Conservation (phyloP, 2,329 filamentous ascomycete species). For the Fusarium pseudograminearum region DNA sequence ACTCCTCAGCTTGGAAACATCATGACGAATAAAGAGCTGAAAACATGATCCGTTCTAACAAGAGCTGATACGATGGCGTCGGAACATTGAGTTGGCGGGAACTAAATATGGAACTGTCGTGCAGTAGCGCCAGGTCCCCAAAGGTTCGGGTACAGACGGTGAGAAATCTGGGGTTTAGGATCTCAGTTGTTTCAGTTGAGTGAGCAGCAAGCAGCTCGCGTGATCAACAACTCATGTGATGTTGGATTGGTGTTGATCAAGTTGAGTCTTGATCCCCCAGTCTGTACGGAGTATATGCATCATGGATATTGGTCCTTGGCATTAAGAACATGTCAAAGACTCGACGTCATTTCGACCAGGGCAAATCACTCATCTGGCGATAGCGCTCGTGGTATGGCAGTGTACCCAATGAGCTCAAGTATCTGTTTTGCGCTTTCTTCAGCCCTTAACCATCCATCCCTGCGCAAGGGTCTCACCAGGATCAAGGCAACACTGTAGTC, state of each 20-base stretch:
- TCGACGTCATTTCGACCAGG: conserved; percentile 35
- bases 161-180: conserved; percentile 24
- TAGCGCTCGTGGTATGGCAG: conserved; percentile 23
- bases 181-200: background rate
- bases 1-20: background rate
- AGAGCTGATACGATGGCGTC: conserved; percentile 20
- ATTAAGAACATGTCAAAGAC: background rate
- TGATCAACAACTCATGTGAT: conserved; percentile 8
- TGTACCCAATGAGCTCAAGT: conserved; percentile 38
- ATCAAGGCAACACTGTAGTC: conserved; percentile 12
- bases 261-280: background rate
- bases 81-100: conserved; percentile 32
- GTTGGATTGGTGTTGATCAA: background rate
- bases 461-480: conserved; percentile 27
- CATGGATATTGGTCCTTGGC: conserved; percentile 1
- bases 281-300: background rate
- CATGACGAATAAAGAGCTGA: background rate
- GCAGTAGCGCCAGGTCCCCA: conserved; percentile 36
- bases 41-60: conserved; percentile 2
- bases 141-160: conserved; percentile 12
- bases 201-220: background rate
- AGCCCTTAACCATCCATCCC: conserved; percentile 25
- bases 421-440: conserved; percentile 7
- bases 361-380: conserved; percentile 10
- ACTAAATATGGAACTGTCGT: conserved; percentile 43